Evolutionary conservation across 768 basidiomycete species (phyloP), one percentile per base, ranked within the genome.

Genomic region (Kwoniella sp.): DNA sequence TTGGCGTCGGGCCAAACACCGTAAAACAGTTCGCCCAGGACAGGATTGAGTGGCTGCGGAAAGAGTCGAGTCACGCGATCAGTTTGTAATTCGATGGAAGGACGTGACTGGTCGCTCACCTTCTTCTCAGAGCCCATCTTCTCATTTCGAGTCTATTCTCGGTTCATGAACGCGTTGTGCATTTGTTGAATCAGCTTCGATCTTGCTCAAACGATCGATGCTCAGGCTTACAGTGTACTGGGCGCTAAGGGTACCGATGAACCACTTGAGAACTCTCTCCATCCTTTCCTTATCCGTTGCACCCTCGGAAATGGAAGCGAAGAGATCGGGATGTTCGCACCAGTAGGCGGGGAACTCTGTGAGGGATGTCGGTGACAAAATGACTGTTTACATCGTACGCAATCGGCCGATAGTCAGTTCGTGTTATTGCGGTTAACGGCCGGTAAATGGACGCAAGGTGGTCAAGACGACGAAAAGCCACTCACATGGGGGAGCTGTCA

Each of bases 41-140:
- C 92, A 33, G 95, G 95, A 77, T 99, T 99, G 59, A 99, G 84
- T 17, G 95, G 95, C 92, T 94, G 69, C 10, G 9, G 17, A 68
- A 44, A 15, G 33, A 36, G 33, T 54, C 27, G n/a, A 30, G 52
- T 24, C 52, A 29, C 21, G 26, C 27, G 26, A 29, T 24, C 19
- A 29, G 10, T 24, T 22, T 47, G 46, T 47, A 17, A 47, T 29
- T 24, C 56, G 13, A 57, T 59, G 5, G 10, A 10, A 8, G 51
- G 33, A 33, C 7, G 13, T 19, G 25, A 52, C 19, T 52, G 8
- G 22, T 19, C 19, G 22, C 86, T 52, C 67, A 91, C 90, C 71
- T 98, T 98, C 84, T 98, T 98, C 85, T 98, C 94, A 0, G 90
- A 92, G 15, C 95, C 95, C 87, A 92, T 89, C 67, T 88, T 88